phyloP scores from a whole-genome alignment of 306 rosid species.

The Purshia tridentata region DNA sequence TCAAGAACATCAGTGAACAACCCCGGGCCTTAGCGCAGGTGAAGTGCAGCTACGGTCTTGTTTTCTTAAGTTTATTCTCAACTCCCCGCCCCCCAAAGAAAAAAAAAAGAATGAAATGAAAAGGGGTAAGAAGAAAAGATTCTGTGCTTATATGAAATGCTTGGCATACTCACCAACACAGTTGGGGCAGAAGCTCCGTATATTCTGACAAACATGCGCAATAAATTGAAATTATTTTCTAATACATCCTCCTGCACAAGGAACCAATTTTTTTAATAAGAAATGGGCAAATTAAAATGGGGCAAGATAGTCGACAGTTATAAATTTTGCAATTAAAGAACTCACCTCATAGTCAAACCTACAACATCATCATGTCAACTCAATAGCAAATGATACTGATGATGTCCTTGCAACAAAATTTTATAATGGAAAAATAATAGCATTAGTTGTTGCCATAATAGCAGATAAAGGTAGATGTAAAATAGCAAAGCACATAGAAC shows the following conservation, averaged over 20 bases:
- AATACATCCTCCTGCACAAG: slow-evolving; percentile 82
- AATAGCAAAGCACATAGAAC: background rate
- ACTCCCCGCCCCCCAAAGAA: background rate
- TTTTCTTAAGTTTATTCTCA: background rate
- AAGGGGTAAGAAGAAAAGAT: background rate
- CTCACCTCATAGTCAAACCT: slow-evolving; percentile 97
- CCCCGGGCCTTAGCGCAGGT: background rate
- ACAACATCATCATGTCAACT: slow-evolving; percentile 36
- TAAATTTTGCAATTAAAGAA: slow-evolving; percentile 2
- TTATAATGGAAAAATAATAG: slow-evolving; percentile 12
- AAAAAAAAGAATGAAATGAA: background rate
- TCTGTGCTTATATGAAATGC: background rate
- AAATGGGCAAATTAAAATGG: background rate
- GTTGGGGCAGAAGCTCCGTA: slow-evolving; percentile 83
- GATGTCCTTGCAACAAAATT: slow-evolving; percentile 24
- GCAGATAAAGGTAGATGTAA: slow-evolving; percentile 4
- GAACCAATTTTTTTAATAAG: background rate
- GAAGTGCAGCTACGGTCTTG: background rate
- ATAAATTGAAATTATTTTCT: slow-evolving; percentile 74
- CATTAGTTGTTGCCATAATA: slow-evolving; percentile 25
- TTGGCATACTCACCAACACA: slow-evolving; percentile 60
- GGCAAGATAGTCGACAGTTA: background rate
- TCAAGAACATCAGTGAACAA: background rate
- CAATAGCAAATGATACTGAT: slow-evolving; percentile 33
- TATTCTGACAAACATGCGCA: slow-evolving; percentile 80